These are phyloP conservation scores for Neonectria neomacrospora DNA, from an alignment of 2,329 filamentous ascomycete species.

Conservation along the genomic window DNA sequence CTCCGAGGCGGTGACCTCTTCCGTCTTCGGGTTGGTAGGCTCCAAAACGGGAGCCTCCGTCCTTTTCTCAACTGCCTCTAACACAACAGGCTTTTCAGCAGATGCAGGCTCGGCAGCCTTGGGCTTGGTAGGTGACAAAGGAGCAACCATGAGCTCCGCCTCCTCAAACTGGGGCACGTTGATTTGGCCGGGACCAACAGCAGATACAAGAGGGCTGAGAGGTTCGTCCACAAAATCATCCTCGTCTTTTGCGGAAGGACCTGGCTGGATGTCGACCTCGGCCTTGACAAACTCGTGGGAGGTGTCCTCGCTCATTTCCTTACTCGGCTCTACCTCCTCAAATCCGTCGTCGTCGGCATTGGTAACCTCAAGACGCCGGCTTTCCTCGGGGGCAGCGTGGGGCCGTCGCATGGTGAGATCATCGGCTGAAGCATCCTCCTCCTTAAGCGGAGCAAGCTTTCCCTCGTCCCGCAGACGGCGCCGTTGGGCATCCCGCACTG, in stretches of 20 bases:
- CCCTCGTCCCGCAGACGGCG: constrained; percentile 83
- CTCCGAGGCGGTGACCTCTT: neutral
- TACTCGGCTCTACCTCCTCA: constrained; percentile 81
- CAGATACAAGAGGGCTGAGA: constrained; percentile 73
- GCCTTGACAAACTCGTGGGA: constrained; percentile 75
- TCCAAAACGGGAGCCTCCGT: constrained; percentile 13
- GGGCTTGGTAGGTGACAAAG: constrained; percentile 63
- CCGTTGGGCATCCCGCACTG: constrained; percentile 81
- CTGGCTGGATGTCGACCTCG: constrained; percentile 60
- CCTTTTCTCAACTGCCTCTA: constrained; percentile 26
- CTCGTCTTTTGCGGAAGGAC: constrained; percentile 64
- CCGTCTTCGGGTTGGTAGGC: constrained; percentile 5
- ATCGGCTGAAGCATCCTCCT: constrained; percentile 60
- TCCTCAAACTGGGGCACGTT: constrained; percentile 65
- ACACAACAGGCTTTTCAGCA: constrained; percentile 31
- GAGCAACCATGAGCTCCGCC: constrained; percentile 65
- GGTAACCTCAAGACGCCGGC: constrained; percentile 79
- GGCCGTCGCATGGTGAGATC: constrained; percentile 69
- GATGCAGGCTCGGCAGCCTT: constrained; percentile 44
- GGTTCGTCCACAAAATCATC: constrained; percentile 84
- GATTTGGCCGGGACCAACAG: constrained; percentile 68
- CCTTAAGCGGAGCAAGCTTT: constrained; percentile 64
- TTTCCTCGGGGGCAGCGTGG: constrained; percentile 65
- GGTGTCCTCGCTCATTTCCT: constrained; percentile 77
- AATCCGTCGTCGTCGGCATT: constrained; percentile 91